phyloP scores from a whole-genome alignment of 345 rosid species.

The Gossypium arboreum region DNA sequence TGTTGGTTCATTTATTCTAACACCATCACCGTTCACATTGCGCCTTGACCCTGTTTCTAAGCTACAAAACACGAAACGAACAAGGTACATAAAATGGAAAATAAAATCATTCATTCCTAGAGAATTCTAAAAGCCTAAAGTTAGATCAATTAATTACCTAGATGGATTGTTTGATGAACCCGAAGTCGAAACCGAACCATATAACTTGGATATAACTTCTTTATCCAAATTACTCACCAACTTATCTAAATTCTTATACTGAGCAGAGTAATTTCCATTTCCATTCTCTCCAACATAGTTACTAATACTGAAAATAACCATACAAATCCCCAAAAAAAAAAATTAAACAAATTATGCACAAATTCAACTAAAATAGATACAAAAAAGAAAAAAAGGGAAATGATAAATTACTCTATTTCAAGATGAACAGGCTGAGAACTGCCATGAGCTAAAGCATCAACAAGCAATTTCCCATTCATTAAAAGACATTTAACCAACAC shows the following conservation, averaged over 20 bases:
- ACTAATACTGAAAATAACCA: conserved; percentile 39
- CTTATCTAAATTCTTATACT: conserved; percentile 55
- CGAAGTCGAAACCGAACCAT: conserved; percentile 21
- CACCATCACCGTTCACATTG: conserved; percentile 19
- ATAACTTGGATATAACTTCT: conserved; percentile 45
- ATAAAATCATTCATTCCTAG: conserved; percentile 5
- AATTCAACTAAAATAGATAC: background rate
- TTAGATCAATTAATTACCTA: conserved; percentile 32
- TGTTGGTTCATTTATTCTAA: conserved; percentile 25
- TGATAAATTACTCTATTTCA: conserved; percentile 51
- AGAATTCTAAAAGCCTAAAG: background rate
- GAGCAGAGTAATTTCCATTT: conserved; percentile 44
- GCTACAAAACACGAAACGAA: conserved; percentile 30
- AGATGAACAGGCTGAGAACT: conserved; percentile 55
- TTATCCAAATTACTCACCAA: conserved; percentile 48
- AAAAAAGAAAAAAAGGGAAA: background rate
- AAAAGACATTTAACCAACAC: conserved; percentile 64
- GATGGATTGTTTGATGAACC: conserved; percentile 27
- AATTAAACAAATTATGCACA: background rate
- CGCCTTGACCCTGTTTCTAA: conserved; percentile 31
- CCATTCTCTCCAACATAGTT: conserved; percentile 44
- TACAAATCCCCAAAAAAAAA: background rate
- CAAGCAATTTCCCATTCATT: conserved; percentile 50
- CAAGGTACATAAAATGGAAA: background rate
- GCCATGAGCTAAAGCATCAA: conserved; percentile 63